Conservation (phyloP, 2,329 filamentous ascomycete species). For the Exophiala aquamarina region DNA sequence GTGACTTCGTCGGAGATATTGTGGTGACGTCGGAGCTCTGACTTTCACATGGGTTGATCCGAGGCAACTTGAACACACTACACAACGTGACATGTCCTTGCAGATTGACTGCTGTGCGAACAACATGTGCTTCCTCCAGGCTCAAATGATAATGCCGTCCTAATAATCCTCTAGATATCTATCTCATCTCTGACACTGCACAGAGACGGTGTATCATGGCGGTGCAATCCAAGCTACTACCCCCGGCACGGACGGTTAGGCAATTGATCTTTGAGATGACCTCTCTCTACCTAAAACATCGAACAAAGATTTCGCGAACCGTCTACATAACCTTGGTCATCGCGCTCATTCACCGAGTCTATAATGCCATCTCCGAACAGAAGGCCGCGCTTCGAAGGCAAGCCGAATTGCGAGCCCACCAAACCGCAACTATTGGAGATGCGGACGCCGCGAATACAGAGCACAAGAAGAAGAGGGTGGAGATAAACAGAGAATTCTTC, state of each 20-base stretch:
- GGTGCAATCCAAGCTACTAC: slow-evolving; percentile 69
- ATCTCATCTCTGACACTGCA: no score
- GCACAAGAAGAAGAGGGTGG: slow-evolving; percentile 70
- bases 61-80: no score
- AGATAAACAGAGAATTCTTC: slow-evolving; percentile 86
- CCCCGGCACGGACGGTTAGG: slow-evolving; percentile 62
- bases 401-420: slow-evolving; percentile 57
- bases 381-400: slow-evolving; percentile 76
- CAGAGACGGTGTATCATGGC: slow-evolving; percentile 57
- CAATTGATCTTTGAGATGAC: slow-evolving; percentile 66
- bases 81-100: no score
- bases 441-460: slow-evolving; percentile 32
- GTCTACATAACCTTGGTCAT: slow-evolving; percentile 81
- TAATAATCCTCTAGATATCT: no score
- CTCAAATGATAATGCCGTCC: no score
- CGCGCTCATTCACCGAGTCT: slow-evolving; percentile 80
- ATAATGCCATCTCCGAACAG: slow-evolving; percentile 88
- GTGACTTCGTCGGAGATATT: no score
- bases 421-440: slow-evolving; percentile 41
- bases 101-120: no score
- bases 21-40: no score
- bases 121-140: no score
- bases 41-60: no score
- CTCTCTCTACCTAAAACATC: slow-evolving; percentile 72
- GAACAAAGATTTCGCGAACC: slow-evolving; percentile 76